phyloP scores from a whole-genome alignment of 1,284 basidiomycete genomes.

The Heterobasidion irregulare region DNA sequence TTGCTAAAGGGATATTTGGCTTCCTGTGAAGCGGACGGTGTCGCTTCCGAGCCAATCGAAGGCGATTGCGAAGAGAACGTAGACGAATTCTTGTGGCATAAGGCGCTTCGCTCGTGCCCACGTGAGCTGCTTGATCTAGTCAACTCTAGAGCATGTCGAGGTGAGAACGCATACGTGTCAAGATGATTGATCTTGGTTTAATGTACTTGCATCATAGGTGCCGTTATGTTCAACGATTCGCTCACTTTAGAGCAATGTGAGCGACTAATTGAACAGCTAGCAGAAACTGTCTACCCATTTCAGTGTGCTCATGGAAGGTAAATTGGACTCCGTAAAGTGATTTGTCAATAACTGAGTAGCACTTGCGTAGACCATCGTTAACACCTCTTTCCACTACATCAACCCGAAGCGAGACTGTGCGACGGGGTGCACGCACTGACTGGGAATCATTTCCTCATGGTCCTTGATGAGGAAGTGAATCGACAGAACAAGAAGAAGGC shows the following conservation, averaged over 20 bases:
- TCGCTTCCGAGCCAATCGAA: not conserved
- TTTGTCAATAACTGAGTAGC: not conserved
- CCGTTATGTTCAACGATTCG: conserved; percentile 94
- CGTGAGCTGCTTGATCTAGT: conserved; percentile 71
- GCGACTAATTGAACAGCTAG: conserved; percentile 59
- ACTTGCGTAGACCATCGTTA: conserved; percentile 18
- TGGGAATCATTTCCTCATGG: not conserved
- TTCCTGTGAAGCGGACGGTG: conserved; percentile 23
- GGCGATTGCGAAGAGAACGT: no score
- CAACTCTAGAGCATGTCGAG: conserved; percentile 91
- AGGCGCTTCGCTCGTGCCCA: conserved; percentile 73
- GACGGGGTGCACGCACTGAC: not conserved
- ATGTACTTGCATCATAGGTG: conserved; percentile 45
- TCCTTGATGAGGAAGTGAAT: not conserved
- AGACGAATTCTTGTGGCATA: conserved; percentile 49
- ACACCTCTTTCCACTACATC: conserved; percentile 16
- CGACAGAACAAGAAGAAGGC: no score
- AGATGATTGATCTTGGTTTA: not conserved
- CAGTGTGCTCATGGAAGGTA: conserved; percentile 91
- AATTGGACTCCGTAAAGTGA: conserved; percentile 23
- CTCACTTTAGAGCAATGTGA: conserved; percentile 64
- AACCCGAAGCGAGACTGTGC: not conserved
- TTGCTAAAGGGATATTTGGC: conserved; percentile 61
- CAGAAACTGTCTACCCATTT: conserved; percentile 75
- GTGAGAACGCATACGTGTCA: conserved; percentile 29